Conservation (phyloP, 805 yeast species). For the Ogataea salicorniae region DNA sequence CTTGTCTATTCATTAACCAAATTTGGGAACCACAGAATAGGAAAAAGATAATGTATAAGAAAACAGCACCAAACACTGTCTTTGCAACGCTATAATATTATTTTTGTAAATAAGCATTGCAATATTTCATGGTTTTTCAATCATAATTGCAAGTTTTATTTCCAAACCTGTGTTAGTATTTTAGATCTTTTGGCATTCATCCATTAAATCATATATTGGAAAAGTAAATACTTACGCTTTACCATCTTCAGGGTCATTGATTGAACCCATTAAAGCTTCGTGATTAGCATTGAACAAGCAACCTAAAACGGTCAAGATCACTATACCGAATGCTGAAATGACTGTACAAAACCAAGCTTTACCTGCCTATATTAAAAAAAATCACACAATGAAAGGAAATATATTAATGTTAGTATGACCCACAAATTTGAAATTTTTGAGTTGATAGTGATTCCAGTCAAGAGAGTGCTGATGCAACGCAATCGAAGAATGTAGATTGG, state of each 20-base stretch:
- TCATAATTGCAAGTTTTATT: no score
- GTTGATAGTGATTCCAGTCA: no score
- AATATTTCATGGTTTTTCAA: no score
- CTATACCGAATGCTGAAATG: conserved; percentile 86
- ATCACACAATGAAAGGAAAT: no score
- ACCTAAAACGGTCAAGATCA: conserved; percentile 81
- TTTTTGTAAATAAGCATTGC: not conserved
- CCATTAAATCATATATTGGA: not conserved
- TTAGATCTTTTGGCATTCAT: not conserved
- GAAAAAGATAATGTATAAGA: conserved; percentile 75
- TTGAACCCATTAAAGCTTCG: conserved; percentile 91
- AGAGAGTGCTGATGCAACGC: no score
- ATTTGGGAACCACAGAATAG: conserved; percentile 89
- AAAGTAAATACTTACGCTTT: conserved; percentile 46
- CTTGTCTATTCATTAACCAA: conserved; percentile 54
- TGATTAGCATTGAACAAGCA: conserved; percentile 73
- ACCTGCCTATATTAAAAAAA: conserved; percentile 42
- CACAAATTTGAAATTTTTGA: no score
- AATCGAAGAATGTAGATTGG: no score
- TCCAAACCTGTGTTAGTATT: not conserved
- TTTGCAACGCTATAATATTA: conserved; percentile 58
- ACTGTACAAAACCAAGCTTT: conserved; percentile 96
- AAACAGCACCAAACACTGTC: conserved; percentile 85
- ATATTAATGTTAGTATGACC: no score
- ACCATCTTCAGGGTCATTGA: conserved; percentile 88